Evolutionary conservation across 2,329 filamentous ascomycete genomes (phyloP), one percentile per base, ranked within the genome.

Genomic region (Trichoderma semiorbis): DNA sequence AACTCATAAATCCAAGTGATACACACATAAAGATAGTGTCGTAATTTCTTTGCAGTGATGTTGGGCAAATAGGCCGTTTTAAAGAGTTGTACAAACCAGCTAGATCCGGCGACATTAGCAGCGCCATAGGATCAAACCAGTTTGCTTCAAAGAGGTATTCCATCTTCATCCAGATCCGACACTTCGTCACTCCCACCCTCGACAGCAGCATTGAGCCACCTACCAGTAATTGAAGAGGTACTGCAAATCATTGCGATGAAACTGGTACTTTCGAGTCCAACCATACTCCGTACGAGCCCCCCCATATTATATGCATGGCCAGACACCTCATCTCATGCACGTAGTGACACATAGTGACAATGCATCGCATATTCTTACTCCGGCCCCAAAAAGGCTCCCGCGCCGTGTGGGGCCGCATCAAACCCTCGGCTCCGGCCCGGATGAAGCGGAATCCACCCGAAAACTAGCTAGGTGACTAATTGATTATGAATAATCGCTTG

Each of bases 341-440:
- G 21, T n/a, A 18, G 14, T 30, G 53, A 28, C 16, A n/a, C 28
- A 58, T n/a, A 18, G 7, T 57, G 53, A 28, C 26, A n/a, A 24
- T 28, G 6, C 53, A 28, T 57, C 55, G 5, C 18, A n/a, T 21
- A 21, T 6, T 21, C 10, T 21, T 34, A 14, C 57, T 60, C 18
- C 10, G 30, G 18, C 5, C 10, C 47, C n/a, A 53, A 53, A 50
- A 53, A 32, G 28, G 64, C 39, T 30, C 34, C 66, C 39, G 66
- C 39, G 39, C 66, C 66, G 66, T 50, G 55, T 50, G 66, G 66
- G 66, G 55, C 66, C 55, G 43, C n/a, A 36, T 12, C n/a, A 36
- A 26, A 14, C 39, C 28, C 34, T 67, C 66, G 66, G 39, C 28
- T 36, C 66, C 57, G 66, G 57, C n/a, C 57, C 66, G 66, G 39